These are phyloP conservation scores for Sporisorium reilianum DNA, from an alignment of 1,284 basidiomycete genomes.

Conservation along the genomic window DNA sequence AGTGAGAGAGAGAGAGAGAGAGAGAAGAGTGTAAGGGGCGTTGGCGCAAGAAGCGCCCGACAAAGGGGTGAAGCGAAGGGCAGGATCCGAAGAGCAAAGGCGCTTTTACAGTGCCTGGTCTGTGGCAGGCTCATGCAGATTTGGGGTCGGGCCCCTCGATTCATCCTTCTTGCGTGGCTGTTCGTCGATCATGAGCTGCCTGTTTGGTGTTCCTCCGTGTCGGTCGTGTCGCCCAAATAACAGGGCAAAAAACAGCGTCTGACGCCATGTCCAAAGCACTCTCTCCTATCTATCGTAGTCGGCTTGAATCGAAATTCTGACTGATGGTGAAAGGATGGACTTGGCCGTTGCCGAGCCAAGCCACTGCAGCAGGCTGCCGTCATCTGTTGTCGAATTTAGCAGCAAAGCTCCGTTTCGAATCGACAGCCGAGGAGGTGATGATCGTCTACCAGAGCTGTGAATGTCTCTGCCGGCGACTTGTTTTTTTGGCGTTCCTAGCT, in stretches of 20 bases:
- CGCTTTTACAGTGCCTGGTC: neutral
- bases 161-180: too few relatives aligned
- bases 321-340: too few relatives aligned
- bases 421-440: neutral
- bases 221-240: too few relatives aligned
- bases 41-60: too few relatives aligned
- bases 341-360: slow-evolving; percentile 13
- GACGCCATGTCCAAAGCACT: too few relatives aligned
- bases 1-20: too few relatives aligned
- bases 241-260: too few relatives aligned
- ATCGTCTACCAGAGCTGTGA: too few relatives aligned
- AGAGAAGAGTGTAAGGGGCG: too few relatives aligned
- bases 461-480: neutral
- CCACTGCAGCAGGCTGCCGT: slow-evolving; percentile 24
- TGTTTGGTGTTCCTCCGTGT: too few relatives aligned
- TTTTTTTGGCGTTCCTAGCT: neutral
- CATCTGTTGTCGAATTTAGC: slow-evolving; percentile 12
- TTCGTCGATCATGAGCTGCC: neutral
- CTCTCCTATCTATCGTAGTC: neutral
- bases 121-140: slow-evolving; percentile 1
- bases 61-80: neutral
- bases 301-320: too few relatives aligned
- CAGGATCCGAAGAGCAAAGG: too few relatives aligned
- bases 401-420: neutral
- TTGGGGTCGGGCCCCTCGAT: slow-evolving; percentile 5